Conservation (phyloP, 441 rosid genomes). For the Erodium texanum region DNA sequence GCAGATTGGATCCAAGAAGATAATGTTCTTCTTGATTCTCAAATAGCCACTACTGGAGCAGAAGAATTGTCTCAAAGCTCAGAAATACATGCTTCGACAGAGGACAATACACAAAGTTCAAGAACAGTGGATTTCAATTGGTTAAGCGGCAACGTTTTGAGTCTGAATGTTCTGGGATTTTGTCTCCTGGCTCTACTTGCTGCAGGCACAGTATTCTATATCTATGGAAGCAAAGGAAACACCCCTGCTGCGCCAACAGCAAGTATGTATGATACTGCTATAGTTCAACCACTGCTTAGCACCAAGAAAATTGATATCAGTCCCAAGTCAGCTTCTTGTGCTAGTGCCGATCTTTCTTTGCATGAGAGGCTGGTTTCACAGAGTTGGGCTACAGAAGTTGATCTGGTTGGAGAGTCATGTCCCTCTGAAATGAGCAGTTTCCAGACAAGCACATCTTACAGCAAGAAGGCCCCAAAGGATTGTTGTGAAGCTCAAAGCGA, state of each 20-base stretch:
- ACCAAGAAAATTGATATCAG: slow-evolving; percentile 25
- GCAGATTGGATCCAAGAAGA: neutral
- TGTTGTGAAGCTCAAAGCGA: slow-evolving; percentile 38
- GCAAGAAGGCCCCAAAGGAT: slow-evolving; percentile 5
- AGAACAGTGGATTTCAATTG: slow-evolving; percentile 2
- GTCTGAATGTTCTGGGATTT: slow-evolving; percentile 19
- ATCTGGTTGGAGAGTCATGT: slow-evolving; percentile 33
- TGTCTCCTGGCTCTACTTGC: slow-evolving; percentile 37
- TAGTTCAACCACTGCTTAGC: slow-evolving; percentile 14
- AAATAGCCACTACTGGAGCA: slow-evolving; percentile 3
- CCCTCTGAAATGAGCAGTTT: slow-evolving; percentile 74
- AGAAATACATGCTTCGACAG: neutral
- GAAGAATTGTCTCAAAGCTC: slow-evolving; percentile 17
- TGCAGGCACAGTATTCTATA: slow-evolving; percentile 20
- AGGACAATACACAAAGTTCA: too few relatives aligned
- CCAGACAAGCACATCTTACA: slow-evolving; percentile 27
- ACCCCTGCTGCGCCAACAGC: neutral
- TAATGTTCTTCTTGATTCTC: neutral
- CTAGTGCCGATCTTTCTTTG: slow-evolving; percentile 19
- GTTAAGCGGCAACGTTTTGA: slow-evolving; percentile 14
- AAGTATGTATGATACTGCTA: slow-evolving; percentile 3
- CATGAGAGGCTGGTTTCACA: slow-evolving; percentile 28
- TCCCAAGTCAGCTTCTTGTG: slow-evolving; percentile 20
- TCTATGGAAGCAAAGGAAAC: slow-evolving; percentile 28
- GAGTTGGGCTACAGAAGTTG: slow-evolving; percentile 38